Conservation (phyloP, 148 eudicot species). For the Silene uniflora region DNA sequence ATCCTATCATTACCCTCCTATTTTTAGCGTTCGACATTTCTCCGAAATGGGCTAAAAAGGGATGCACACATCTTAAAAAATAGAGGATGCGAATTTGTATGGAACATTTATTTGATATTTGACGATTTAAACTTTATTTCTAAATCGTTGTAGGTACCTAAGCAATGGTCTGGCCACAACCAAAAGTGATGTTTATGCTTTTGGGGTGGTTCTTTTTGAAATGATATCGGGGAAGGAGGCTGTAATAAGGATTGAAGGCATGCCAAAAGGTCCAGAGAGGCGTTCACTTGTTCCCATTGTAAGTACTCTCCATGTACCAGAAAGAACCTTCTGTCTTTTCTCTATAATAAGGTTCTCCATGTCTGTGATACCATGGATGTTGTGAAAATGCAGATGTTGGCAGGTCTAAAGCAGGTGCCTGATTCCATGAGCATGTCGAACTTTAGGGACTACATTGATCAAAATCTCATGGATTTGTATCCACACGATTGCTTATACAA, state of each 20-base stretch:
- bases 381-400: slow-evolving; percentile 69
- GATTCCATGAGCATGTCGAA: slow-evolving; percentile 78
- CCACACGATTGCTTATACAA: slow-evolving; percentile 93
- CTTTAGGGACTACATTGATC: slow-evolving; percentile 73
- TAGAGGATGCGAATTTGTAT: too few species aligned
- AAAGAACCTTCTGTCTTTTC: background rate
- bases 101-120: too few species aligned
- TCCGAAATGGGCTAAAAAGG: too few species aligned
- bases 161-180: slow-evolving; percentile 84
- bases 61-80: too few species aligned
- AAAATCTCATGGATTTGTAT: slow-evolving; percentile 77
- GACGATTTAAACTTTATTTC: too few species aligned
- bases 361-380: background rate
- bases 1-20: too few species aligned
- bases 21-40: too few species aligned
- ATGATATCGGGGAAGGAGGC: slow-evolving; percentile 91
- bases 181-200: slow-evolving; percentile 93
- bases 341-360: background rate
- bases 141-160: slow-evolving; percentile 57
- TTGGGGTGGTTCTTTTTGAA: slow-evolving; percentile 90
- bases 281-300: slow-evolving; percentile 90
- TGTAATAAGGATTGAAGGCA: slow-evolving; percentile 59
- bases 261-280: slow-evolving; percentile 62
- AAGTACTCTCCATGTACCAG: slow-evolving; percentile 28
- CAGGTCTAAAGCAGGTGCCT: slow-evolving; percentile 68